phyloP scores from a whole-genome alignment of 306 rosid genomes.

The Malus orientalis region DNA sequence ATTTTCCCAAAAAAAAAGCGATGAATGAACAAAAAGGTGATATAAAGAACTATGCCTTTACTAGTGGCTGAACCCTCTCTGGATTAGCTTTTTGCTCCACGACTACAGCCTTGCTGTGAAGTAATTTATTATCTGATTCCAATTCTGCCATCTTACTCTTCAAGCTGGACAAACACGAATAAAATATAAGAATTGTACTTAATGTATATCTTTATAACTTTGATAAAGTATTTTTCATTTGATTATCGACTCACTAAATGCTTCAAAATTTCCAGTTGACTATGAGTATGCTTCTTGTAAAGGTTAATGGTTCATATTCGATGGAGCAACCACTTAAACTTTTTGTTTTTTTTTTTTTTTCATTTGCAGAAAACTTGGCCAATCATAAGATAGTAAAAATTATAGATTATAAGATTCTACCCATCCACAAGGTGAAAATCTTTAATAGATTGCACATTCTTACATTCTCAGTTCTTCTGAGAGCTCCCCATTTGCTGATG shows the following conservation, averaged over 20 bases:
- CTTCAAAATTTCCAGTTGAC: neutral
- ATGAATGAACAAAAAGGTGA: neutral
- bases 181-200: constrained; percentile 2
- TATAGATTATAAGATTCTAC: neutral
- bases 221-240: neutral
- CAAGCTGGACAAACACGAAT: constrained; percentile 36
- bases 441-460: constrained; percentile 9
- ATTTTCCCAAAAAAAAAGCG: neutral
- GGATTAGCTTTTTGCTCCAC: constrained; percentile 33
- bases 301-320: neutral
- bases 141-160: constrained; percentile 48
- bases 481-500: constrained; percentile 60
- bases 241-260: neutral
- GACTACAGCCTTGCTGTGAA: constrained; percentile 37
- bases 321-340: neutral
- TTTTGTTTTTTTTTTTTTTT: too few species aligned
- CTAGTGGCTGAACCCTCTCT: constrained; percentile 20
- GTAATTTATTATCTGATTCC: constrained; percentile 62
- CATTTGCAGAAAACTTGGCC: neutral
- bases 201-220: neutral
- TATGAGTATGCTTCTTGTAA: neutral
- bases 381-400: neutral
- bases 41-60: constrained; percentile 37
- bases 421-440: neutral
- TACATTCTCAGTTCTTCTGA: constrained; percentile 64